These are phyloP conservation scores for Aspergillus asperescens DNA, from an alignment of 495 filamentous ascomycete genomes.

Conservation along the genomic window DNA sequence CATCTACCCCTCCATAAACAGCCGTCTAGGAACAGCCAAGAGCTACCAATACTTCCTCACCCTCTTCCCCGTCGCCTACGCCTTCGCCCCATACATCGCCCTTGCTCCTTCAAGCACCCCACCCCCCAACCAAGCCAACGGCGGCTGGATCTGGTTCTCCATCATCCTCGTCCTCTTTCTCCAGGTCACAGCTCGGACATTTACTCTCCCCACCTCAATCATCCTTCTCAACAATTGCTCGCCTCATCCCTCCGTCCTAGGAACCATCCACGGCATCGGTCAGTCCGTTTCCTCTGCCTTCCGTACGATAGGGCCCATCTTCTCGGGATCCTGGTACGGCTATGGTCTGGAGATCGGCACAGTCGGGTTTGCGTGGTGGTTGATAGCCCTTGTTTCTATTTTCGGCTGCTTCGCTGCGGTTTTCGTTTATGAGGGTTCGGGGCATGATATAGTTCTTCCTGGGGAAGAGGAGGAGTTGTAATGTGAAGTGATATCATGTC, in stretches of 20 bases:
- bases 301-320: constrained; percentile 68
- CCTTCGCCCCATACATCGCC: constrained; percentile 65
- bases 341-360: constrained; percentile 61
- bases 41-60: constrained; percentile 64
- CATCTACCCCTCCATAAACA: constrained; percentile 65
- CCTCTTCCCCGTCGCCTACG: constrained; percentile 71
- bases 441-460: constrained; percentile 64
- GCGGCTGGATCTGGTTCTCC: constrained; percentile 59
- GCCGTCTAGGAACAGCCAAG: constrained; percentile 60
- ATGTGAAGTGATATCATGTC: no score
- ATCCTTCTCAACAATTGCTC: constrained; percentile 82
- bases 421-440: constrained; percentile 67
- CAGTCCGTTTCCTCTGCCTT: constrained; percentile 67
- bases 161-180: constrained; percentile 64
- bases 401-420: constrained; percentile 56
- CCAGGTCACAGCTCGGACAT: constrained; percentile 75
- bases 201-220: constrained; percentile 69
- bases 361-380: constrained; percentile 77
- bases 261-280: constrained; percentile 76
- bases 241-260: constrained; percentile 73
- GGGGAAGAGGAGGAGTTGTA: constrained; percentile 54
- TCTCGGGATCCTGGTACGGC: constrained; percentile 68
- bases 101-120: constrained; percentile 57
- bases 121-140: constrained; percentile 60
- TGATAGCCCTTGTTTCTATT: constrained; percentile 57